These are phyloP conservation scores for Lophium mytilinum DNA, from an alignment of 495 filamentous ascomycete species.

Conservation along the genomic window DNA sequence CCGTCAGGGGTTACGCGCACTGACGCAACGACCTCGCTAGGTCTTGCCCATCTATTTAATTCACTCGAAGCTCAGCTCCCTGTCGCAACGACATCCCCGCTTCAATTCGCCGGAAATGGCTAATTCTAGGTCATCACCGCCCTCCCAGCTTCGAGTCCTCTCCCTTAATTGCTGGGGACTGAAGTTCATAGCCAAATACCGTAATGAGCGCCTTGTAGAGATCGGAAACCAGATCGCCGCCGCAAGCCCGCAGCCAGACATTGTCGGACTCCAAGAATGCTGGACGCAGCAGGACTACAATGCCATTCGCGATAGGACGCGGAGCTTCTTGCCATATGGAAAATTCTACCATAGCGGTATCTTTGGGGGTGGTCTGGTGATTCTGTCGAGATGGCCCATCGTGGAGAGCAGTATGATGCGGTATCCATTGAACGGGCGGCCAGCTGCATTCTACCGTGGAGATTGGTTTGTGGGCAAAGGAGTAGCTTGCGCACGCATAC, in stretches of 20 bases:
- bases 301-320: constrained; percentile 66
- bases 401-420: constrained; percentile 77
- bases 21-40: too few relatives aligned
- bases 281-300: constrained; percentile 89
- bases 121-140: neutral
- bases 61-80: too few relatives aligned
- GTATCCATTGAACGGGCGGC: constrained; percentile 91
- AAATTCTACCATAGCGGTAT: constrained; percentile 91
- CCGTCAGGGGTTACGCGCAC: too few relatives aligned
- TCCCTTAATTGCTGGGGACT: constrained; percentile 96
- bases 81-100: too few relatives aligned
- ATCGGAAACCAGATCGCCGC: constrained; percentile 51
- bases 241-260: constrained; percentile 62
- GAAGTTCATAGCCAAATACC: constrained; percentile 74
- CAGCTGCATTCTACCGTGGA: constrained; percentile 85
- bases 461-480: constrained; percentile 96
- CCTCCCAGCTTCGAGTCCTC: constrained; percentile 53
- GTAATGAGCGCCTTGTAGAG: constrained; percentile 69
- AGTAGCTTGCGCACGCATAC: constrained; percentile 75
- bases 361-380: constrained; percentile 83
- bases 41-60: too few relatives aligned
- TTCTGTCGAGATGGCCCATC: constrained; percentile 95
- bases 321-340: constrained; percentile 74
- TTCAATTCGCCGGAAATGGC: neutral
- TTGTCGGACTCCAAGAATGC: constrained; percentile 92